These are phyloP conservation scores for Saturnispora besseyi DNA, from an alignment of 805 yeast genomes.

Conservation along the genomic window DNA sequence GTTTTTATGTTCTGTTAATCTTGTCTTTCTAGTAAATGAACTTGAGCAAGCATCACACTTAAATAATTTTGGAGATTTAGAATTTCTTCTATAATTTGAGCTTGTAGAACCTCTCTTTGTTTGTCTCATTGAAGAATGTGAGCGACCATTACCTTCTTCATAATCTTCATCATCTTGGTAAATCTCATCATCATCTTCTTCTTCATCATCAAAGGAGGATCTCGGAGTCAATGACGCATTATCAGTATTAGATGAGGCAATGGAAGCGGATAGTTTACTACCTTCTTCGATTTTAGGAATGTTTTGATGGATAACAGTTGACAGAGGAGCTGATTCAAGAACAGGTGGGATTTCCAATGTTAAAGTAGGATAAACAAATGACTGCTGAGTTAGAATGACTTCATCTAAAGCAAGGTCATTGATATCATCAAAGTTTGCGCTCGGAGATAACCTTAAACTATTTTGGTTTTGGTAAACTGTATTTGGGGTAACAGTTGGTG, in stretches of 20 bases:
- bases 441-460: background rate
- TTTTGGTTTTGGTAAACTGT: background rate
- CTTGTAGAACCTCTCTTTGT: background rate
- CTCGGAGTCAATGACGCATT: background rate
- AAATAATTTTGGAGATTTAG: constrained; percentile 12
- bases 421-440: background rate
- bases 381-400: constrained; percentile 8
- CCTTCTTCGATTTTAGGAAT: background rate
- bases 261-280: background rate
- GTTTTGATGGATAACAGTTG: background rate
- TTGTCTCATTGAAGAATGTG: background rate
- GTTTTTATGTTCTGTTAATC: constrained; percentile 20
- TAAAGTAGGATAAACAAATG: constrained; percentile 1
- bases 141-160: background rate
- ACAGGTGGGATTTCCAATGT: constrained; percentile 3
- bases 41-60: constrained; percentile 18
- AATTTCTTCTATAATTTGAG: background rate
- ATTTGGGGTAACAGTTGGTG: background rate
- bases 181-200: background rate
- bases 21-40: constrained; percentile 22
- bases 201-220: background rate
- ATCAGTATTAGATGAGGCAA: background rate
- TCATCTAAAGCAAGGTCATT: constrained; percentile 5
- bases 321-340: background rate
- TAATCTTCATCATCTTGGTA: background rate